A percentile compares a stretch with the other conserved stretches of the same genome.
Evolutionary conservation across 140 eudicot genomes (phyloP).

Genomic region (Bidens hawaiensis): DNA sequence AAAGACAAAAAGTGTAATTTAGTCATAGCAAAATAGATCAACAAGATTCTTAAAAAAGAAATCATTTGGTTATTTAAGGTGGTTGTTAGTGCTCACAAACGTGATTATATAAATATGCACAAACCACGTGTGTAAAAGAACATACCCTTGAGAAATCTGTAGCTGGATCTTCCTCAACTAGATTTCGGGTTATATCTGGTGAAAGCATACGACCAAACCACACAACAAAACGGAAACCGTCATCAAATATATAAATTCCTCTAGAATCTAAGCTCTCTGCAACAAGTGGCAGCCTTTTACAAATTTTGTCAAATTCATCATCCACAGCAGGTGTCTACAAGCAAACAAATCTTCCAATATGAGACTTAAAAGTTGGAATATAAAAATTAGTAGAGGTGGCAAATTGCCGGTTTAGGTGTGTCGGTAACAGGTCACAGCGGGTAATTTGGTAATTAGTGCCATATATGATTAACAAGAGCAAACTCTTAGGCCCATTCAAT

Average conservation of each 20-base stretch:
- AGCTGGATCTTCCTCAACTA: constrained; percentile 77
- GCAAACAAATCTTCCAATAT: constrained; percentile 5
- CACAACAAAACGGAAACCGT: constrained; percentile 91
- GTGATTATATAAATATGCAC: background rate
- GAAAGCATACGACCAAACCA: constrained; percentile 92
- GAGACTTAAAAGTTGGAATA: background rate
- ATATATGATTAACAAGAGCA: background rate
- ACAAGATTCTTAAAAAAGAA: background rate
- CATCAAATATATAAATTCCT: constrained; percentile 88
- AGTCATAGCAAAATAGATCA: background rate
- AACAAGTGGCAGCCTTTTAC: constrained; percentile 68
- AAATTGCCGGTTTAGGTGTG: background rate
- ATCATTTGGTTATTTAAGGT: background rate
- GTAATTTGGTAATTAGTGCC: background rate
- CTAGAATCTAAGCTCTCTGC: constrained; percentile 88
- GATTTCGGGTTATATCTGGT: constrained; percentile 68
- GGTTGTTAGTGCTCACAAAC: background rate
- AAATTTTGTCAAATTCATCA: constrained; percentile 40
- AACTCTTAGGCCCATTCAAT: background rate
- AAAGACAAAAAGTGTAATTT: no score
- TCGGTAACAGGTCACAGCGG: background rate
- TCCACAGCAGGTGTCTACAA: constrained; percentile 37
- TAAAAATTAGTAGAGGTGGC: constrained; percentile 4
- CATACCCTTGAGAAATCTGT: constrained; percentile 77
- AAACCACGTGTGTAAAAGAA: constrained; percentile 5